Base-by-base conservation (phyloP, 345 rosid species). In the Syzygium oleosum region DNA sequence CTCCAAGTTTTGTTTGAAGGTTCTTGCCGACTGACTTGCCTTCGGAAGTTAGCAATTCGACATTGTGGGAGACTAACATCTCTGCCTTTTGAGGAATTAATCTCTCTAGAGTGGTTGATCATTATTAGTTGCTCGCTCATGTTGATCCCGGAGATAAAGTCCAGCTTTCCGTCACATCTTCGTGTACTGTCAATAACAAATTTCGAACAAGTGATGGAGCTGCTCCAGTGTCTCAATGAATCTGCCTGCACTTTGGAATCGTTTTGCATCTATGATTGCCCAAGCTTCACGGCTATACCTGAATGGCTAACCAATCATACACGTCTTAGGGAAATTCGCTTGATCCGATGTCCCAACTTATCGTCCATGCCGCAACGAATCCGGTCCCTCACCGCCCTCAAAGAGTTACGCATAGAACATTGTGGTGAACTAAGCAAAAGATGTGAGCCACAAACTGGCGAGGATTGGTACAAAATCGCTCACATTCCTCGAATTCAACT, bases 151-250 rank as follows among this genome's bases (percentile, higher is more conserved):
- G 46, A 13, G 53, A 13, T 3, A 13, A 52, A 4, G 5, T 12
- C 16, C 53, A 59, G 17, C 68, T 59, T 59, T 59, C 31, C 68
- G 12, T 27, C 68, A 7, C 0, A 3, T 59, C 68, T 59, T 59
- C 68, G 68, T 59, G 0, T 0, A 5, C 2, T 59, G 15, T 2
- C 16, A 59, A 59, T 59, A 12, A 0, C 8, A 59, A 23, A 59
- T 59, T 59, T 12, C 68, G 16, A 27, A 13, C 68, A 12, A 59
- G 68, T 27, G 3, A 5, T 27, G 68, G 31, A 59, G 16, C 8
- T 59, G 31, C 68, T 27, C 27, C 16, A 5, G 3, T 12, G 17
- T 59, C 68, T 59, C 68, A 59, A 27, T 59, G 68, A 59, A 59
- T 59, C 29, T 27, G 31, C 68, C 8, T 59, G 31, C 16, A 59